A percentile compares a stretch with the other conserved stretches of the same genome.
phyloP scores from a whole-genome alignment of 2,329 filamentous ascomycete genomes.

The Lachnellula arida region DNA sequence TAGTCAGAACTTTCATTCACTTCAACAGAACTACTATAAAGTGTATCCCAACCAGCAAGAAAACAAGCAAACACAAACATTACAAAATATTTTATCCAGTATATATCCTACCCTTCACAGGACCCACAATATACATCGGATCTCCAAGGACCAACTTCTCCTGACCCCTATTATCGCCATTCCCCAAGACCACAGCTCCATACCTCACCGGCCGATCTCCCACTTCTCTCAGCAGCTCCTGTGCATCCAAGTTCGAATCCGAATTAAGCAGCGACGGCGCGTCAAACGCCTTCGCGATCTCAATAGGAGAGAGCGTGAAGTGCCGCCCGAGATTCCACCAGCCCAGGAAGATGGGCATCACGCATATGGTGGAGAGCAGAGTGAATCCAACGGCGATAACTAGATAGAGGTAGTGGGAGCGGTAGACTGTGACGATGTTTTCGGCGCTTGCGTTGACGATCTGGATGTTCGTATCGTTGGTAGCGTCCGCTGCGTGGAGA shows the following conservation, averaged over 20 bases:
- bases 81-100: background rate
- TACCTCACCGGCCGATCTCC: background rate
- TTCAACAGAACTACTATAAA: too few relatives aligned
- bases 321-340: slow-evolving; percentile 11
- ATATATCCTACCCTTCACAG: background rate
- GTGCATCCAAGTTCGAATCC: background rate
- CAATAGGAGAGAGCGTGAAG: slow-evolving; percentile 10
- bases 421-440: background rate
- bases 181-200: background rate
- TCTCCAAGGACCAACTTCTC: background rate
- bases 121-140: background rate
- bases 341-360: slow-evolving; percentile 9
- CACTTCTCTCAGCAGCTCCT: background rate
- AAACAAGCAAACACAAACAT: background rate
- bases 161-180: background rate
- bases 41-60: too few relatives aligned
- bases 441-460: background rate
- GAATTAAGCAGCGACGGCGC: slow-evolving; percentile 3
- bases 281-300: slow-evolving; percentile 16
- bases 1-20: too few relatives aligned
- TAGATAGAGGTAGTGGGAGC: slow-evolving; percentile 2
- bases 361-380: background rate
- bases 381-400: background rate
- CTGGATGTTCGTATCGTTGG: background rate
- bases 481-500: slow-evolving; percentile 1